These are phyloP conservation scores for Kurtzmaniella quercitrusa DNA, from an alignment of 1,139 yeast species.

Conservation along the genomic window DNA sequence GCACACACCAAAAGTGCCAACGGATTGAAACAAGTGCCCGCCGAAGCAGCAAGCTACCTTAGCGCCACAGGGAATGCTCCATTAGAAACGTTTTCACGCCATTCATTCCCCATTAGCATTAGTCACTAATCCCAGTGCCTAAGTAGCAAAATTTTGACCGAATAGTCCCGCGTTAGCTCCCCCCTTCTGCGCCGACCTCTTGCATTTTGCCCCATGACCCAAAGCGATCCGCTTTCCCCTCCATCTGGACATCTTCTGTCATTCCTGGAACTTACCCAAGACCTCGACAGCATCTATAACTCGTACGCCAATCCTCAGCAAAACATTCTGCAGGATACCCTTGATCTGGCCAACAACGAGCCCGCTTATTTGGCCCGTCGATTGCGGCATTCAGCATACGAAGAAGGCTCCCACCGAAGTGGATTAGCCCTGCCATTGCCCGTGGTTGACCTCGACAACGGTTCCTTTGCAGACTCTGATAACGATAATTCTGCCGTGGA, in stretches of 20 bases:
- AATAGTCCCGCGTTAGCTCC: too few species aligned
- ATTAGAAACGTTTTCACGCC: background rate
- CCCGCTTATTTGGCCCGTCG: conserved; percentile 4
- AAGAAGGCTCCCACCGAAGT: conserved; percentile 1
- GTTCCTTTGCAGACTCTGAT: background rate
- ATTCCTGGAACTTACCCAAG: conserved; percentile 23
- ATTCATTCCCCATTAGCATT: background rate
- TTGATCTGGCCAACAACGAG: conserved; percentile 21
- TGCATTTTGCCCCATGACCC: background rate
- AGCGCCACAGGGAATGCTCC: background rate
- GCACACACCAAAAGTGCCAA: background rate
- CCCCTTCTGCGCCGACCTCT: background rate
- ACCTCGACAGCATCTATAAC: conserved; percentile 34
- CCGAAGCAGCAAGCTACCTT: background rate
- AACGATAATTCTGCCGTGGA: conserved; percentile 8
- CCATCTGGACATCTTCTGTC: background rate
- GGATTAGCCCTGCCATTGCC: conserved; percentile 8
- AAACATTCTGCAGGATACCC: conserved; percentile 25
- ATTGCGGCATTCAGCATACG: background rate
- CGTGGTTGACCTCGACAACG: conserved; percentile 3
- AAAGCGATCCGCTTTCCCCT: background rate
- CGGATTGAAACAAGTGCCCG: background rate
- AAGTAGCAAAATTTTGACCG: too few species aligned
- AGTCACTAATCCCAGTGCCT: background rate
- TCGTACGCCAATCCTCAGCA: conserved; percentile 17